Base-by-base conservation (phyloP, 73 alveolate species). In the Paramecium octaurelia region DNA sequence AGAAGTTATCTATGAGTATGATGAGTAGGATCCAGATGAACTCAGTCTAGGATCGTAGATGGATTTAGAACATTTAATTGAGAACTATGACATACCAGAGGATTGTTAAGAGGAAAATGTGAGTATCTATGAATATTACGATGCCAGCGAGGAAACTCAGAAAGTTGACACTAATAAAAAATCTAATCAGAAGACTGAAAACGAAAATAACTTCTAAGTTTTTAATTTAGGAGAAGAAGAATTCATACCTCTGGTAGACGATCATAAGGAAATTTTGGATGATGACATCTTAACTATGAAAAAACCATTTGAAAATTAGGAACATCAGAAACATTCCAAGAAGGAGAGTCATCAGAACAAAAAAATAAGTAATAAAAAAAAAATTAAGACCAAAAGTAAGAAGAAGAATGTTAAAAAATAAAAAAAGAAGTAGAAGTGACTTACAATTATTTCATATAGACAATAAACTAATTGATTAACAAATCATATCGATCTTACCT, bases 1-100 rank as follows among this genome's bases (percentile, higher is more conserved):
- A 24, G 84, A 64, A 64, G 46, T 64, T 29, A 7, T 64, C 8
- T 64, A 64, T 34, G 46, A 27, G 6, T 64, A 64, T 64, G 84
- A 64, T 34, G 84, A 64, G 21, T 54, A 18, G 12, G 84, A 64
- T 64, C 84, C 84, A 23, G 84, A 64, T 64, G 84, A 64, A 64
- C 46, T 64, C 6, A 64, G 46, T 24, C 31, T 64, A 2, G 84
- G 46, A 27, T 64, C 42, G 31, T 64, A 64, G 27, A 64, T 64
- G 50, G 84, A 64, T 64, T 64, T 64, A 64, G 84, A 64, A 34
- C 84, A 64, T 11, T 64, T 64, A 34, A 64, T 64, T 11, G 84
- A 64, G 46, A 34, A 64, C 46, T 64, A 64, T 14, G 84, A 64
- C 14, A 27, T 64, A 64, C 84, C 84, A 1, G 84, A 64, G 31